phyloP scores from a whole-genome alignment of 495 filamentous ascomycete genomes.

The Aspergillus affinis region DNA sequence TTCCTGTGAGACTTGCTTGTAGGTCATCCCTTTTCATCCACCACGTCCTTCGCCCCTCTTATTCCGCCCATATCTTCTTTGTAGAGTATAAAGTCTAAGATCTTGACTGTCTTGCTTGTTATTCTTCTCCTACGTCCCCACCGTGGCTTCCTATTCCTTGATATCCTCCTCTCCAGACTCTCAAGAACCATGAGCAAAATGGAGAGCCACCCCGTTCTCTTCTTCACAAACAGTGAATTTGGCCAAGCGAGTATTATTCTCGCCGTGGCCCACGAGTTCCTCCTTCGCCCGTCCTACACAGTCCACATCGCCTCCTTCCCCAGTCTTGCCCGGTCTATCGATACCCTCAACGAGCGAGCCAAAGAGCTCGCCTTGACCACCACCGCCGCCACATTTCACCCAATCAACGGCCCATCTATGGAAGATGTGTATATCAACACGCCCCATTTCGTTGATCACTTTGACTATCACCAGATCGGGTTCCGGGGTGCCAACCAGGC shows the following conservation, averaged over 20 bases:
- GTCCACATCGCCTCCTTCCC: slow-evolving; percentile 50
- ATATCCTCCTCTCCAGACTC: not conserved
- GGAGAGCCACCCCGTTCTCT: slow-evolving; percentile 29
- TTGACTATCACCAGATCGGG: slow-evolving; percentile 18
- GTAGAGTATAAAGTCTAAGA: no score
- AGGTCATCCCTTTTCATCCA: no score
- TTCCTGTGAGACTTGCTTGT: not conserved
- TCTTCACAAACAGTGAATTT: slow-evolving; percentile 48
- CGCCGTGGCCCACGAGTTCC: slow-evolving; percentile 42
- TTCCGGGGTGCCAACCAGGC: slow-evolving; percentile 24
- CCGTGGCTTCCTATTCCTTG: slow-evolving; percentile 3
- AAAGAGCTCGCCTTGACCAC: not conserved
- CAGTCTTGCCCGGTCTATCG: slow-evolving; percentile 23
- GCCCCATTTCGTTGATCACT: slow-evolving; percentile 4
- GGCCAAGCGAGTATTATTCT: slow-evolving; percentile 47
- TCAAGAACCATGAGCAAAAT: slow-evolving; percentile 3
- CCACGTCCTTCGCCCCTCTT: not conserved
- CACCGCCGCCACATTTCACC: slow-evolving; percentile 27
- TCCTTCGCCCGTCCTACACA: slow-evolving; percentile 32
- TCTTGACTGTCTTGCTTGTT: not conserved
- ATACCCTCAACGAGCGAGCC: slow-evolving; percentile 18
- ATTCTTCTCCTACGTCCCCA: not conserved
- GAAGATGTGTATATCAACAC: slow-evolving; percentile 23
- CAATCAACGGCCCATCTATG: slow-evolving; percentile 29
- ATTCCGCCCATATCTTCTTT: not conserved